Evolutionary conservation across 169 alveolate genomes (phyloP).

Genomic region (Babesia caballi): DNA sequence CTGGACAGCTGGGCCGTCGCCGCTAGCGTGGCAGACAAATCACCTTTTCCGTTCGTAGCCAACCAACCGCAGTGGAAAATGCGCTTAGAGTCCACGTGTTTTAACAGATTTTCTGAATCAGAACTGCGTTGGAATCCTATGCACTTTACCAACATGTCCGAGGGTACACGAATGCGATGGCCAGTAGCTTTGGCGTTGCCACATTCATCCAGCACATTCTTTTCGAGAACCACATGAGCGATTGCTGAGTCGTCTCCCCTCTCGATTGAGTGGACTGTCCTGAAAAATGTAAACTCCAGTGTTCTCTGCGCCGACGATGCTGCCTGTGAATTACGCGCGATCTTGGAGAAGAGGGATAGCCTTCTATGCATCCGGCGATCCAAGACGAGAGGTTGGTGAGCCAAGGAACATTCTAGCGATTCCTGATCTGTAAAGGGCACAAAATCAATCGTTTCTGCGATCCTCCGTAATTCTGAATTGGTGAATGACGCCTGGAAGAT

Average conservation of each 20-base stretch:
- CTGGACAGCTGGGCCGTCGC: conserved; percentile 13
- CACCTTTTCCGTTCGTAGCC: conserved; percentile 48
- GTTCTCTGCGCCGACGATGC: not conserved
- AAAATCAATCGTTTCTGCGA: conserved; percentile 1
- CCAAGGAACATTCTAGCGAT: not conserved
- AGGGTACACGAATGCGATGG: not conserved
- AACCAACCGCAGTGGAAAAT: conserved; percentile 54
- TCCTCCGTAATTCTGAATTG: conserved; percentile 29
- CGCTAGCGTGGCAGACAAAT: conserved; percentile 21
- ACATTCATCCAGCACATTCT: not conserved
- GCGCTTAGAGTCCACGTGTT: conserved; percentile 22
- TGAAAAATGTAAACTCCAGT: not conserved
- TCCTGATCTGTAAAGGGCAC: not conserved
- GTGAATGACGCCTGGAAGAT: conserved; percentile 37
- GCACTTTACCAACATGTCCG: conserved; percentile 40
- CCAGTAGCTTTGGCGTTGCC: conserved; percentile 5
- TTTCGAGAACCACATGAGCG: not conserved
- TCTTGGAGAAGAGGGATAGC: not conserved
- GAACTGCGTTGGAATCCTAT: conserved; percentile 25
- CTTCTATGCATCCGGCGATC: conserved; percentile 5
- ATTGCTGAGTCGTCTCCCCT: not conserved
- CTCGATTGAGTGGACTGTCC: not conserved
- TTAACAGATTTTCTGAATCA: not conserved
- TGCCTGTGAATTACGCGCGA: not conserved
- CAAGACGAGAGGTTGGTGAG: not conserved